Base-by-base conservation (phyloP, 805 yeast species). In the Yarrowia sp. region DNA sequence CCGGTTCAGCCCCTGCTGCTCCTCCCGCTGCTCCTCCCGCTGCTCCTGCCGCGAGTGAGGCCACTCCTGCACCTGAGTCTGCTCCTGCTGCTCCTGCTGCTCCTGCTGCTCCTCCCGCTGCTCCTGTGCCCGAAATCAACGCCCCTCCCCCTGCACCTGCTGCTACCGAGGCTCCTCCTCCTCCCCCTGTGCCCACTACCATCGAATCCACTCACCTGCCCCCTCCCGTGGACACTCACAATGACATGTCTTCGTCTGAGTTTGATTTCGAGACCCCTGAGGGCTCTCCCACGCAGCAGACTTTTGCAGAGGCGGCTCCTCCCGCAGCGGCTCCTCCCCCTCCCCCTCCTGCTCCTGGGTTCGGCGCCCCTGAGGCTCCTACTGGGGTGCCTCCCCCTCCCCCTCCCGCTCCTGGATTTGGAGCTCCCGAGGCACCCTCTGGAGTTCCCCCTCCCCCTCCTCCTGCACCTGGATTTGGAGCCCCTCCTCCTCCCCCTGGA, bases 401-500 rank as follows among this genome's bases (percentile, higher is more conserved):
- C 42, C 20, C 75, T 74, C 30, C 73, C 19, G 75, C 78, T 7
- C 74, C 81, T 8, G n/a, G 24, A 15, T 36, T 52, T 36, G 43
- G 40, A 49, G 56, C 42, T 30, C 78, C 82, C 9, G 46, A 73
- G 76, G 13, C 74, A 4, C 76, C 77, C 9, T 56, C 72, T n/a
- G 74, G 80, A 3, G 71, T 78, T 10, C 76, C 77, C 0, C 75
- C 78, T 14, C 76, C 78, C 15, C 75, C 79, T 9, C 73, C 79
- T 38, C 75, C 81, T 2, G 83, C 86, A 13, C 82, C 73, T 17
- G 75, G 74, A 2, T 68, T 72, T 24, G 68, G 69, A 15, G 58
- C 74, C 34, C 76, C 79, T 17, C 74, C 74, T 34, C 73, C 79
- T 2, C 76, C 81, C n/a, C 80, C 82, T 4, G 77, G 82, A 8